Evolutionary conservation across 2,329 filamentous ascomycete species (phyloP), one percentile per base, ranked within the genome.

Genomic region (Hypoxylon rubiginosum): DNA sequence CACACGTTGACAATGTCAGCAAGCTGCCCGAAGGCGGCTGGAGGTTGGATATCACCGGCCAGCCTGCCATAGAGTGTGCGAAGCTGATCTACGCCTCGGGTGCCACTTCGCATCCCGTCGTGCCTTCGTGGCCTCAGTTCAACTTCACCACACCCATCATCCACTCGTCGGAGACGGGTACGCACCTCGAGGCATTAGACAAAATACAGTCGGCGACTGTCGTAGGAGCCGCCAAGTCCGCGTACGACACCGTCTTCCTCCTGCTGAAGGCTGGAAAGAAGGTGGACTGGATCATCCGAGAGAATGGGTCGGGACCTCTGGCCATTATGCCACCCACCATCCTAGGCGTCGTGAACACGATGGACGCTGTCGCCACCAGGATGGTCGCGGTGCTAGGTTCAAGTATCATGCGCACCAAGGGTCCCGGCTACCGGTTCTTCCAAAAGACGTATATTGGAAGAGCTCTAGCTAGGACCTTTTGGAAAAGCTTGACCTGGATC

Each of bases 261-360:
- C 69, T 79, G 1, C 64, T 78, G 1, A 72, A 67, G 9, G 41
- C 59, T 1, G 78, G 77, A 0, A 76, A 76, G 54, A 65, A 73
- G 50, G 77, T 80, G 4, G 50, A 70, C 19, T 79, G 77, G 78
- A 58, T 79, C 3, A 79, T 79, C 51, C 76, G 78, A 10, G 53
- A 70, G 2, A 69, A 70, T n/a, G 73, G 72, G 1, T 63, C 73
- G 8, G 78, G 78, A 0, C 76, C 78, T 0, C 28, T 77, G 2
- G 71, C 76, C n/a, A 75, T 79, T 9, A 57, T 75, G 62, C 72
- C 77, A 6, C 71, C 74, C 0, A 72, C 64, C 5, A 48, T 78
- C 19, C 19, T 75, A 21, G 70, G 73, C 32, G 4, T 76, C 13
- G n/a, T 70, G 3, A 77, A 75, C 49, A 74, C 62, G n/a, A 70